Evolutionary conservation across 2,329 filamentous ascomycete genomes (phyloP).

Genomic region (Cladophialophora psammophila): DNA sequence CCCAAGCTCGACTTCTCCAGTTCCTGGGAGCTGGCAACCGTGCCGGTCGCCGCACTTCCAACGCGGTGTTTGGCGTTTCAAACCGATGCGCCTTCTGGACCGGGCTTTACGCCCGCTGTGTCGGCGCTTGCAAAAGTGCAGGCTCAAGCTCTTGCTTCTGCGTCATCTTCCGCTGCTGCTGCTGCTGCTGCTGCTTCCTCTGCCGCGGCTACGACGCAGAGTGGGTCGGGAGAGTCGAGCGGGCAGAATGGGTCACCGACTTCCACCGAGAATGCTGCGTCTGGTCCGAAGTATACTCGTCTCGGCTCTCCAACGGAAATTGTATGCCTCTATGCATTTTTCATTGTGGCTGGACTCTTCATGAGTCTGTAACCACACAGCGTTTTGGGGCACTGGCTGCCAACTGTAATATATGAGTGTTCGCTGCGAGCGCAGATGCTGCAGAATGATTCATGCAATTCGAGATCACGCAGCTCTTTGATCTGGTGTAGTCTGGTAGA

Average conservation of each 20-base stretch:
- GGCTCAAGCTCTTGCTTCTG: neutral
- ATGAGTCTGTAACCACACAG: neutral
- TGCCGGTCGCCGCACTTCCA: neutral
- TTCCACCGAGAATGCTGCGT: neutral
- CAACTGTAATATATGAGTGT: neutral
- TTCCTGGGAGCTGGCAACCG: neutral
- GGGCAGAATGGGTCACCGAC: neutral
- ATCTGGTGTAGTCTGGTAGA: neutral
- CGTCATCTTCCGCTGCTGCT: neutral
- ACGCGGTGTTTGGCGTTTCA: conserved; percentile 14
- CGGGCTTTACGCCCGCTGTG: conserved; percentile 4
- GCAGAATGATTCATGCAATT: neutral
- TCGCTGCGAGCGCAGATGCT: neutral
- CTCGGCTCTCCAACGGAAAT: neutral
- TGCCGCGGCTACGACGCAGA: neutral
- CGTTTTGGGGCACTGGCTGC: neutral
- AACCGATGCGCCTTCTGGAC: neutral
- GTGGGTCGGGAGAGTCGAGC: neutral
- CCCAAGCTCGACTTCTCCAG: neutral
- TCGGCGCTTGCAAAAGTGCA: conserved; percentile 5
- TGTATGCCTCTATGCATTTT: neutral
- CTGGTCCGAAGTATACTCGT: neutral
- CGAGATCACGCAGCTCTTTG: neutral
- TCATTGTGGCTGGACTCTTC: neutral
- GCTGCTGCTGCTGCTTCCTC: neutral